Conservation (phyloP, 345 rosid genomes). For the Odontarrhena argentea region DNA sequence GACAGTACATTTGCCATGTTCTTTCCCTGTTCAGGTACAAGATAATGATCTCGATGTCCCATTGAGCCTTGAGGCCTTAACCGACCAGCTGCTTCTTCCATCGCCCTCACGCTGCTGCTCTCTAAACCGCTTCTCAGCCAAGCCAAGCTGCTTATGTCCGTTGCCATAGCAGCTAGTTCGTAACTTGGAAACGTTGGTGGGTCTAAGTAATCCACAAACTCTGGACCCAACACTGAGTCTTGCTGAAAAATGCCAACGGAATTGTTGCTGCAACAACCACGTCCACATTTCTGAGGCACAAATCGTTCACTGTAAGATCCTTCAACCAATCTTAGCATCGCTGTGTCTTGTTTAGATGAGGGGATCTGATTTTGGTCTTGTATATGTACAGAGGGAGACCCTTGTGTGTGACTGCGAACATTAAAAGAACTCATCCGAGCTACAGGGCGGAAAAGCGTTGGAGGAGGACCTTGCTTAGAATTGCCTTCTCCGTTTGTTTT, state of each 20-base stretch:
- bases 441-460: slow-evolving; percentile 69
- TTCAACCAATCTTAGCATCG: slow-evolving; percentile 59
- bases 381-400: slow-evolving; percentile 42
- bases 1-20: slow-evolving; percentile 40
- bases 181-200: slow-evolving; percentile 61
- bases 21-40: slow-evolving; percentile 47
- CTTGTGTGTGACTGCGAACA: slow-evolving; percentile 45
- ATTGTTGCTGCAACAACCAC: slow-evolving; percentile 58
- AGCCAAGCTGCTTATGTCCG: slow-evolving; percentile 79
- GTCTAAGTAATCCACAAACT: slow-evolving; percentile 68
- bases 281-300: slow-evolving; percentile 74
- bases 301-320: slow-evolving; percentile 51
- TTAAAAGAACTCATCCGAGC: slow-evolving; percentile 69
- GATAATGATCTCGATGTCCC: slow-evolving; percentile 40
- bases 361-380: slow-evolving; percentile 42
- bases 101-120: slow-evolving; percentile 48
- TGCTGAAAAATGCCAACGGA: slow-evolving; percentile 30
- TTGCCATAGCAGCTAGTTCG: slow-evolving; percentile 77
- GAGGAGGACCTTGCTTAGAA: slow-evolving; percentile 42
- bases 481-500: slow-evolving; percentile 36
- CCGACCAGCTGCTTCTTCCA: slow-evolving; percentile 52
- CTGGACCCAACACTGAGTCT: slow-evolving; percentile 74
- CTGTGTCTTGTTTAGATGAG: slow-evolving; percentile 52
- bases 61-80: slow-evolving; percentile 45
- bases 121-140: slow-evolving; percentile 87